These are phyloP conservation scores for Lizanozyma gosingica DNA, from an alignment of 1,139 yeast genomes.

Conservation along the genomic window DNA sequence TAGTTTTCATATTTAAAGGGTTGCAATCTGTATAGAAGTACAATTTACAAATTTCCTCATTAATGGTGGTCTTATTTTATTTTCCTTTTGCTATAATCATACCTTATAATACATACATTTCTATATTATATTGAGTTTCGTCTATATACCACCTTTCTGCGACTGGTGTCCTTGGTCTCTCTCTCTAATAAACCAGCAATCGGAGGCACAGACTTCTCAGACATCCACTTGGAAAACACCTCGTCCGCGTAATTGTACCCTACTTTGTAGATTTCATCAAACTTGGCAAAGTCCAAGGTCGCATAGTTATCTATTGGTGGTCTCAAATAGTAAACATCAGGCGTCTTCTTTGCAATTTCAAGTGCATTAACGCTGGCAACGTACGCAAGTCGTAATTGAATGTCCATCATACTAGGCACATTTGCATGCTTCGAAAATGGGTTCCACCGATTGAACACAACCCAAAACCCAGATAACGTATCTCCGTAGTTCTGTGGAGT, in stretches of 20 bases:
- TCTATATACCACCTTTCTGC: slow-evolving; percentile 29
- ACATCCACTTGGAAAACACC: slow-evolving; percentile 45
- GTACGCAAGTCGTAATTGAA: slow-evolving; percentile 86
- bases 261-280: slow-evolving; percentile 78
- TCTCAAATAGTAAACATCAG: slow-evolving; percentile 82
- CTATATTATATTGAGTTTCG: slow-evolving; percentile 49
- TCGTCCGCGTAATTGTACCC: slow-evolving; percentile 71
- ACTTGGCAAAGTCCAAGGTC: slow-evolving; percentile 85
- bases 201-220: slow-evolving; percentile 46
- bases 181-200: slow-evolving; percentile 46
- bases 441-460: slow-evolving; percentile 76
- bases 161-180: slow-evolving; percentile 8
- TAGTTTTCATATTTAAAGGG: no score
- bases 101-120: background rate
- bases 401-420: slow-evolving; percentile 91
- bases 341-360: slow-evolving; percentile 74
- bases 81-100: background rate
- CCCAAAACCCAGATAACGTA: slow-evolving; percentile 90
- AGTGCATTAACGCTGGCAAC: slow-evolving; percentile 93
- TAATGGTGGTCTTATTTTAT: background rate
- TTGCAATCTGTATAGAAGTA: background rate
- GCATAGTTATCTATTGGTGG: slow-evolving; percentile 93
- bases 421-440: slow-evolving; percentile 83
- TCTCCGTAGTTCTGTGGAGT: slow-evolving; percentile 92
- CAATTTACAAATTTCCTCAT: slow-evolving; percentile 1